A percentile compares a stretch with the other conserved stretches of the same genome.
These are phyloP conservation scores for Calamus simplicifolius DNA, from an alignment of 176 grass and related monocot species.

Conservation along the genomic window DNA sequence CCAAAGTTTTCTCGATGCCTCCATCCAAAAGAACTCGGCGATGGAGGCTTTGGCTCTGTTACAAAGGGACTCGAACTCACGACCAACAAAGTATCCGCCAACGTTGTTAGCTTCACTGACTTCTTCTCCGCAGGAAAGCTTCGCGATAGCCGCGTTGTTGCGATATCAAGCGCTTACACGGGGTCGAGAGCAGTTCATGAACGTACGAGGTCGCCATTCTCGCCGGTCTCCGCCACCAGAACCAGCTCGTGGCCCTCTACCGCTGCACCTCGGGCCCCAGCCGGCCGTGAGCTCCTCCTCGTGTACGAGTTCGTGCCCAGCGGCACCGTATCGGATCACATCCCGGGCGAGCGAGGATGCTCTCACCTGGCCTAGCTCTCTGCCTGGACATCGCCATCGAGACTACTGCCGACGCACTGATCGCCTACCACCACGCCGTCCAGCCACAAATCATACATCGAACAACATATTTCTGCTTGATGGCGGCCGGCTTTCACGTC, in stretches of 20 bases:
- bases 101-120: no score
- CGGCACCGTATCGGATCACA: constrained; percentile 81
- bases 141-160: constrained; percentile 66
- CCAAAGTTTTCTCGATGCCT: constrained; percentile 32
- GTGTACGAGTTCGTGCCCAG: constrained; percentile 89
- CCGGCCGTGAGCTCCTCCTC: constrained; percentile 71
- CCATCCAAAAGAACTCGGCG: constrained; percentile 61
- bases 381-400: constrained; percentile 67
- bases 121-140: constrained; percentile 39
- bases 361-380: constrained; percentile 68
- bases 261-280: constrained; percentile 75
- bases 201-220: constrained; percentile 83
- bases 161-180: constrained; percentile 84
- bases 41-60: constrained; percentile 92
- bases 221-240: constrained; percentile 71
- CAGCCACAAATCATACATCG: constrained; percentile 74
- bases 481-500: constrained; percentile 16
- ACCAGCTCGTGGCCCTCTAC: constrained; percentile 82
- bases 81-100: no score
- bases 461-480: constrained; percentile 90
- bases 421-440: constrained; percentile 67
- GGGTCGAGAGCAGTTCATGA: constrained; percentile 90
- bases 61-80: constrained; percentile 48
- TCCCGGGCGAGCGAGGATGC: constrained; percentile 33
- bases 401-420: constrained; percentile 85